Base-by-base conservation (phyloP, 306 rosid species). In the Canavalia gladiata region DNA sequence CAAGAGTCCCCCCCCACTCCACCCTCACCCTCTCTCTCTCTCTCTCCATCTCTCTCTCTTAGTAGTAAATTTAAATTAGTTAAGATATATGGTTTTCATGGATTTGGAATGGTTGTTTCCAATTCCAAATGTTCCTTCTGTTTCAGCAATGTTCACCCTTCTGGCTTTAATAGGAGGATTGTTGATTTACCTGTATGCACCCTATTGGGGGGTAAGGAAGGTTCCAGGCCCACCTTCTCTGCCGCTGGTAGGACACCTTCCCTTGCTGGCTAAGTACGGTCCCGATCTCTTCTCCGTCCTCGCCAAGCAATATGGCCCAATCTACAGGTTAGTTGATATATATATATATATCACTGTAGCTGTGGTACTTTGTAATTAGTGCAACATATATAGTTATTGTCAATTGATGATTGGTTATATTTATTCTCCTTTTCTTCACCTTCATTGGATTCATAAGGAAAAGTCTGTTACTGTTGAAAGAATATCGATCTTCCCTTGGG, bases 261-360 rank as follows among this genome's bases (percentile, higher is more conserved):
- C 97, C 81, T 87, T 93, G 84, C 55, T 93, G 49, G 99, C 98
- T 1, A 90, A 89, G 80, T 74, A 95, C 54, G 99, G 99, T 35
- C 97, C 97, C 34, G 92, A 95, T 72, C 73, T 95, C 8, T 95
- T 95, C 96, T 91, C 98, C 4, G 86, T 95, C 76, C 91, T 95
- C 29, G 93, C 99, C 83, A 87, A 92, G 68, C 90, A 86, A 77
- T 95, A 91, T 72, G 99, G 99, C 69, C 97, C 99, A 55, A 88
- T 95, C 82, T 95, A 88, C 97, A 95, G 99, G 99, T 95, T 46
- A 49, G 81, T 77, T 74, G 4, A 1, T 1, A 9, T 52, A n/a
- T 8, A 8, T 7, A 2, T 37, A 37, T 37, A 37, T 37, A 37
- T 37, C 41, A 37, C 41, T 4, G 25, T 18, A 18, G 25, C 41